Conservation (phyloP, 73 alveolate species). For the Symbiodinium natans region DNA sequence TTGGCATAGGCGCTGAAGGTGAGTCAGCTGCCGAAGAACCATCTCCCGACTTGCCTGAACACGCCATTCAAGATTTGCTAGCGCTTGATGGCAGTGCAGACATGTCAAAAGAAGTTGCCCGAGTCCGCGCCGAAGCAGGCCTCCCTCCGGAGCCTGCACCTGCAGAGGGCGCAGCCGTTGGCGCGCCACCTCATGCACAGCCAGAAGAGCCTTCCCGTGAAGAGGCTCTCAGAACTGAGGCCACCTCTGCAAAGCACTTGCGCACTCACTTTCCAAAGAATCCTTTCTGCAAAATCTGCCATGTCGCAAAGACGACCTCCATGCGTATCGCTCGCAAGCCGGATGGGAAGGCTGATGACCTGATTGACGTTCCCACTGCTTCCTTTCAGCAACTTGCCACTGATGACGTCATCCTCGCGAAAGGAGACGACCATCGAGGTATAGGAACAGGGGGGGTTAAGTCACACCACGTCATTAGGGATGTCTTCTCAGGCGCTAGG, state of each 20-base stretch:
- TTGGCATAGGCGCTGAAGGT: neutral
- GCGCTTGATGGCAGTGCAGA: no score
- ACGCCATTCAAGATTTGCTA: neutral
- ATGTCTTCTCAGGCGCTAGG: neutral
- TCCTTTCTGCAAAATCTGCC: neutral
- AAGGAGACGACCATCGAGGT: conserved; percentile 9
- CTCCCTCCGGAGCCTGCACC: no score
- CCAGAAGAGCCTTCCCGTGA: neutral
- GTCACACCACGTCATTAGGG: neutral
- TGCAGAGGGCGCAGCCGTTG: no score
- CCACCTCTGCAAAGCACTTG: neutral
- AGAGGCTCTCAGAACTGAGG: neutral
- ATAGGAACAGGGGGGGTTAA: neutral
- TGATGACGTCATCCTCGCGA: neutral
- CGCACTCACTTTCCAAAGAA: conserved; percentile 18
- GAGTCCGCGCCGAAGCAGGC: no score
- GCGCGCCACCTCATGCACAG: no score
- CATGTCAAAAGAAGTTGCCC: no score
- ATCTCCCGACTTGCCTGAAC: neutral
- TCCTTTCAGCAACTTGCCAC: neutral
- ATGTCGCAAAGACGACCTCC: neutral
- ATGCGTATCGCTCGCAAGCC: neutral
- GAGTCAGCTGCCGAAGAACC: neutral
- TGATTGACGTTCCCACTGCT: neutral
- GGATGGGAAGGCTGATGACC: neutral